These are phyloP conservation scores for Alternaria novae-zelandiae DNA, from an alignment of 2,329 filamentous ascomycete species.

Conservation along the genomic window DNA sequence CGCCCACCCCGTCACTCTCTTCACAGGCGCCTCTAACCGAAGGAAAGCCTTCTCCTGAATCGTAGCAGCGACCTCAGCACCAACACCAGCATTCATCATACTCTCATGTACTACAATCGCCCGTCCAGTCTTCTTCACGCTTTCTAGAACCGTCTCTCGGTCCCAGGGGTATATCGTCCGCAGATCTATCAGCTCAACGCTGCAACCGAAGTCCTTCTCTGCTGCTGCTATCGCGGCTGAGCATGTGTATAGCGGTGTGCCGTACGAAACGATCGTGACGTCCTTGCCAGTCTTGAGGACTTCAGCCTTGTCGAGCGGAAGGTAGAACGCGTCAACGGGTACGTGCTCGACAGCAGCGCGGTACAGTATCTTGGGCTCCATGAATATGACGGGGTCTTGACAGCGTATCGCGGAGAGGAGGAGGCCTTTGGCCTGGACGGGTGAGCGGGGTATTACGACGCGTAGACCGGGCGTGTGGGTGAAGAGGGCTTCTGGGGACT, in stretches of 20 bases:
- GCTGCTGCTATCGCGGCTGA: conserved; percentile 76
- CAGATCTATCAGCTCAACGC: conserved; percentile 84
- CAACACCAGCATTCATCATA: conserved; percentile 88
- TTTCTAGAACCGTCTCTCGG: conserved; percentile 76
- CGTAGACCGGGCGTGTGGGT: conserved; percentile 84
- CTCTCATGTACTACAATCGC: conserved; percentile 91
- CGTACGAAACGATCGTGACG: conserved; percentile 85
- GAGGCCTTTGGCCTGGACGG: conserved; percentile 86
- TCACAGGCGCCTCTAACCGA: conserved; percentile 82
- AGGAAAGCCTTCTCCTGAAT: conserved; percentile 89
- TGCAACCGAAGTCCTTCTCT: conserved; percentile 76
- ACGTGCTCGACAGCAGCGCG: conserved; percentile 92
- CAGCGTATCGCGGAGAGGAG: conserved; percentile 75
- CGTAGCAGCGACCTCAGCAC: conserved; percentile 85
- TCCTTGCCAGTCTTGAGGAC: conserved; percentile 80
- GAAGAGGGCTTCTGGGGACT: conserved; percentile 88
- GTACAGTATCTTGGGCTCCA: conserved; percentile 94
- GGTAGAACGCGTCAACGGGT: conserved; percentile 77
- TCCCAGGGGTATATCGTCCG: conserved; percentile 94
- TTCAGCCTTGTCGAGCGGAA: conserved; percentile 86
- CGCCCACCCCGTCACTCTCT: conserved; percentile 86
- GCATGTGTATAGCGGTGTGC: conserved; percentile 87
- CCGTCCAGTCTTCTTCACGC: conserved; percentile 84
- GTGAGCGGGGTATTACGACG: conserved; percentile 85
- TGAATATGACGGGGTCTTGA: conserved; percentile 87